A percentile compares a stretch with the other conserved stretches of the same genome.
Evolutionary conservation across 805 yeast genomes (phyloP).

Genomic region (Barnettozyma populi): DNA sequence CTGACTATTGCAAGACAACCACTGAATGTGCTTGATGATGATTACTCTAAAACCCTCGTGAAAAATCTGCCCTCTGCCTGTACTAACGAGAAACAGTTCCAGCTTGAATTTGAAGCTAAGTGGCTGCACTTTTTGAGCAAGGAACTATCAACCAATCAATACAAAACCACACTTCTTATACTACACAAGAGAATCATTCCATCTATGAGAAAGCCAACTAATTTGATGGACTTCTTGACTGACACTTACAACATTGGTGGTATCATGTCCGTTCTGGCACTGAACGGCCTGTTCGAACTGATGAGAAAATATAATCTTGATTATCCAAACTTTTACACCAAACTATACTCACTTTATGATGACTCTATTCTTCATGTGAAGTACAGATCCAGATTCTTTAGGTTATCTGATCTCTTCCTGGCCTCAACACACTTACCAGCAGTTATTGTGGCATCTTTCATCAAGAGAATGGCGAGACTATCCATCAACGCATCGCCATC

Average conservation of each 20-base stretch:
- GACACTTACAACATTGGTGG: constrained; percentile 68
- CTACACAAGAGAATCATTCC: constrained; percentile 86
- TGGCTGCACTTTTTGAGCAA: constrained; percentile 55
- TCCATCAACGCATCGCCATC: constrained; percentile 78
- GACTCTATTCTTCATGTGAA: constrained; percentile 70
- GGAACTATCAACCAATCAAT: constrained; percentile 45
- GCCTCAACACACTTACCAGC: constrained; percentile 85
- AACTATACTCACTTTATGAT: constrained; percentile 75
- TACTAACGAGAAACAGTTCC: constrained; percentile 42
- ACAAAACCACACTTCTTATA: constrained; percentile 61
- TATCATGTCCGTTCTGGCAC: constrained; percentile 66
- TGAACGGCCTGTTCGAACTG: constrained; percentile 82
- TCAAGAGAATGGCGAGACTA: constrained; percentile 73
- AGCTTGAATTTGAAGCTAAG: constrained; percentile 60
- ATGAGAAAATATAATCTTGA: constrained; percentile 81
- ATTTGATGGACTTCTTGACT: constrained; percentile 88
- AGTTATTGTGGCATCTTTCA: constrained; percentile 79
- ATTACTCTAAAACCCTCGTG: constrained; percentile 34
- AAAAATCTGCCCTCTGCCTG: constrained; percentile 42
- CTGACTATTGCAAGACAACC: constrained; percentile 33
- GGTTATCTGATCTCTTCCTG: constrained; percentile 80
- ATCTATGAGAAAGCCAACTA: constrained; percentile 68
- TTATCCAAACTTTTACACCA: constrained; percentile 83
- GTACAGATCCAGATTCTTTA: constrained; percentile 81
- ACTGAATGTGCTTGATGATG: constrained; percentile 25